Evolutionary conservation across 2,329 filamentous ascomycete genomes (phyloP), one percentile per base, ranked within the genome.

Genomic region (Grosmannia serpens): DNA sequence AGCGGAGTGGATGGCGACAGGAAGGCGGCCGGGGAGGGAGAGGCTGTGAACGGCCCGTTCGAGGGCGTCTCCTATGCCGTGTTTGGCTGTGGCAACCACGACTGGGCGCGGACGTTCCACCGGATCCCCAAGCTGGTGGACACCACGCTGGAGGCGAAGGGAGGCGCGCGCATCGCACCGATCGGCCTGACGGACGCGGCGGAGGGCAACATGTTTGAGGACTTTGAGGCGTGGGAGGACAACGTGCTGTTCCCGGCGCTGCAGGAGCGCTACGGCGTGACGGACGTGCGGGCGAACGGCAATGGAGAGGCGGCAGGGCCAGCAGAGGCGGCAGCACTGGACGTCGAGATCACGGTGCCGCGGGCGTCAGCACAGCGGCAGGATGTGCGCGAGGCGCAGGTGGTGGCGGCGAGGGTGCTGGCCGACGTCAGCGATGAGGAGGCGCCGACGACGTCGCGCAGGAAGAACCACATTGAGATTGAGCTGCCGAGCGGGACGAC

Each of bases 141-240:
- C 58, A 64, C 74, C 1, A 72, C 74, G 1, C 73, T 88, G 1
- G 71, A 70, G n/a, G 68, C 73, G 29, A 71, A 75, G 53, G 83
- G 82, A 53, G 70, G 74, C 3, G 70, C 68, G 15, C 70, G 73
- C 17, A 68, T 84, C 13, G 75, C 73, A 15, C 68, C 76, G 0
- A 71, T 80, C 55, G 84, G 83, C 4, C 68, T 75, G 5, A 79
- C 82, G 0, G 83, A 89, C 65, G 85, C 79, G 10, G 80, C 82
- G 0, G 73, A 76, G 15, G 77, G 83, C 20, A 83, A 88, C 64
- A 84, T 88, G 73, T 86, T 88, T 62, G 80, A 79, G 59, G 81
- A 84, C 59, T 77, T 89, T 62, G 85, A 89, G 63, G 72, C 72
- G 10, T 89, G 86, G 86, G 78, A 84, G 62, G 84, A 88, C 61